Evolutionary conservation across 2,329 filamentous ascomycete species (phyloP), one percentile per base, ranked within the genome.

Genomic region (Nannizziopsis barbatae): DNA sequence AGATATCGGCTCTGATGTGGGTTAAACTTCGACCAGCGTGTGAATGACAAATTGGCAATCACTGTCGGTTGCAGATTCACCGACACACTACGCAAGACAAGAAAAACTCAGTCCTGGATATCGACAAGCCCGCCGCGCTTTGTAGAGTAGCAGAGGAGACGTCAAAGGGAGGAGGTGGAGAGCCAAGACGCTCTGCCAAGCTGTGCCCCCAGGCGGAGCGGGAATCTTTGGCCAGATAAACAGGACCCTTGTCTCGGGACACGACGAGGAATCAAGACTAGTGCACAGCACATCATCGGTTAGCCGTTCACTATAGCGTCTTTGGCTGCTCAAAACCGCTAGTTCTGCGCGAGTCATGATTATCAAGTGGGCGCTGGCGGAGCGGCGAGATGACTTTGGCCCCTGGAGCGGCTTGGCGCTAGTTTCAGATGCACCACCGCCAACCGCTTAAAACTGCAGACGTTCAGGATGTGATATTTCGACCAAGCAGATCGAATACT

Each of bases 371-470:
- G n/a, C 6, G 42, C 17, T 9, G 38, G 45, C 45, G 30, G 45
- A 36, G 38, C 31, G 38, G 44, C 37, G 45, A 14, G 22, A 46
- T 18, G 35, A n/a, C 8, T 30, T 30, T 15, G 11, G 17, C 6
- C 14, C 17, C 12, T 27, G 7, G 38, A 10, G 38, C 38, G n/a
- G 9, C 45, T 47, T 47, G 45, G 45, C 45, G 30, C 45, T 22
- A 12, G 45, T 47, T 47, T 47, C 45, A 47, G 37, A 30, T 35
- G 6, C 3, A 5, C 17, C 31, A 22, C 10, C 14, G 8, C 14
- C 38, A 15, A 22, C 45, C 30, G 15, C 45, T 15, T 47, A 22
- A 47, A 47, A 47, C 45, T 47, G 38, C 45, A 30, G 39, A 27
- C n/a, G 45, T 47, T 47, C 38, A 47, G 45, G 42, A 36, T 47